Conservation (phyloP, 805 yeast species). For the Starmerella riodocensis region DNA sequence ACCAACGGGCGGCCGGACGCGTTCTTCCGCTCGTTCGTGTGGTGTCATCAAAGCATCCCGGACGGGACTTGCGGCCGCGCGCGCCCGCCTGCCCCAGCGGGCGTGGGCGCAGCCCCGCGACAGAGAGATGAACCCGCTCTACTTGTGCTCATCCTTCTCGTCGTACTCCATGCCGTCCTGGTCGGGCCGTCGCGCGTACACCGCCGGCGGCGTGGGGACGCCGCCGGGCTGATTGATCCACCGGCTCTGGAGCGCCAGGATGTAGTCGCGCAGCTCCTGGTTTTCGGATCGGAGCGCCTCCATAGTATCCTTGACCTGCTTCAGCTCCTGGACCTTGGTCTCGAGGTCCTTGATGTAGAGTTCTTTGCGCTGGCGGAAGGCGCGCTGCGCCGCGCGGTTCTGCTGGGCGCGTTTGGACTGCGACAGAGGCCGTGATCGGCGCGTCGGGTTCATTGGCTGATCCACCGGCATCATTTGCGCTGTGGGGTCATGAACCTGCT, state of each 20-base stretch:
- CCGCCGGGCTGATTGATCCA: conserved; percentile 42
- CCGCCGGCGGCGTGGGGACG: conserved; percentile 35
- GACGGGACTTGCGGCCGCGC: too few species aligned
- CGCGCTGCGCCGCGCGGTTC: conserved; percentile 82
- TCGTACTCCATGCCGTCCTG: conserved; percentile 23
- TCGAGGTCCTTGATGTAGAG: conserved; percentile 70
- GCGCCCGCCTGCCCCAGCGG: too few species aligned
- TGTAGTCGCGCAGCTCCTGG: conserved; percentile 57
- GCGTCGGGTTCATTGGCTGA: conserved; percentile 23
- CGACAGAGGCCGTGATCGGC: conserved; percentile 35
- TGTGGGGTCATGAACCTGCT: conserved; percentile 22
- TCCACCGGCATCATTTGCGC: conserved; percentile 22
- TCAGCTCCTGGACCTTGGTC: conserved; percentile 48
- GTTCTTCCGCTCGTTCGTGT: too few species aligned
- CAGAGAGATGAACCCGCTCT: too few species aligned
- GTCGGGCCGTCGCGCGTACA: conserved; percentile 22
- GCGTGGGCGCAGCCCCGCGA: too few species aligned
- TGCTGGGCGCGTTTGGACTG: conserved; percentile 80
- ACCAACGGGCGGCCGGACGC: too few species aligned
- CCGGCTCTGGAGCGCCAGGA: conserved; percentile 54
- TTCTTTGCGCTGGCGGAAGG: conserved; percentile 77
- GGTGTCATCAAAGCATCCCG: too few species aligned
- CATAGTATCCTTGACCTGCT: conserved; percentile 48
- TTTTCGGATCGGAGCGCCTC: conserved; percentile 60
- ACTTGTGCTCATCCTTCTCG: conserved; percentile 23